A percentile compares a stretch with the other conserved stretches of the same genome.
phyloP scores from a whole-genome alignment of 2,329 filamentous ascomycete genomes.

The Fusarium sp. region DNA sequence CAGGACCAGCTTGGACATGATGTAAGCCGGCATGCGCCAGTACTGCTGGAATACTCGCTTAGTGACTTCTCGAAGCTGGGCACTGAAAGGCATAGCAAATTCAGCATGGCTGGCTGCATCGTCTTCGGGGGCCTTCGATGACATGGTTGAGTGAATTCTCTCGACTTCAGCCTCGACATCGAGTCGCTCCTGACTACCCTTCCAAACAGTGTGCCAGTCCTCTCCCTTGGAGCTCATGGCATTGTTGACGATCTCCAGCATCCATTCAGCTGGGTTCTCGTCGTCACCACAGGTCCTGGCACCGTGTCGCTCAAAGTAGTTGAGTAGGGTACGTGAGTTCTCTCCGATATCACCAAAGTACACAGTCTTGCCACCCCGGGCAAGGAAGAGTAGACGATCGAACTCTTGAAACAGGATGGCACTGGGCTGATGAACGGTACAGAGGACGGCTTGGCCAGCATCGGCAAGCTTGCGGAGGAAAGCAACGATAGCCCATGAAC shows the following conservation, averaged over 20 bases:
- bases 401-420: conserved; percentile 66
- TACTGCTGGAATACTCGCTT: conserved; percentile 82
- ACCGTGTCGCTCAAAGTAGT: conserved; percentile 74
- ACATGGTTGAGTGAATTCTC: conserved; percentile 65
- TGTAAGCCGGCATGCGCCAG: conserved; percentile 82
- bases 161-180: conserved; percentile 71
- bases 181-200: conserved; percentile 61
- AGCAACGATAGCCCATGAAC: conserved; percentile 70
- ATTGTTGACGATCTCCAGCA: conserved; percentile 67
- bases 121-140: conserved; percentile 26
- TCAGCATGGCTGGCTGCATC: conserved; percentile 61
- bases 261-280: conserved; percentile 81
- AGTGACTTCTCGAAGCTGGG: conserved; percentile 74
- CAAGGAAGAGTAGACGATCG: conserved; percentile 72
- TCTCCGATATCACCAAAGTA: conserved; percentile 76
- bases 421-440: conserved; percentile 66
- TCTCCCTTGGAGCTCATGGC: conserved; percentile 52
- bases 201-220: conserved; percentile 78
- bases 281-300: conserved; percentile 67
- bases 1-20: conserved; percentile 77
- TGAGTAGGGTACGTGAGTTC: conserved; percentile 65
- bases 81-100: conserved; percentile 79
- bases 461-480: conserved; percentile 71
- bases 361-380: conserved; percentile 72
- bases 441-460: conserved; percentile 64